Evolutionary conservation across 208 protist genomes (phyloP).

Genomic region (Leishmania tarentolae): DNA sequence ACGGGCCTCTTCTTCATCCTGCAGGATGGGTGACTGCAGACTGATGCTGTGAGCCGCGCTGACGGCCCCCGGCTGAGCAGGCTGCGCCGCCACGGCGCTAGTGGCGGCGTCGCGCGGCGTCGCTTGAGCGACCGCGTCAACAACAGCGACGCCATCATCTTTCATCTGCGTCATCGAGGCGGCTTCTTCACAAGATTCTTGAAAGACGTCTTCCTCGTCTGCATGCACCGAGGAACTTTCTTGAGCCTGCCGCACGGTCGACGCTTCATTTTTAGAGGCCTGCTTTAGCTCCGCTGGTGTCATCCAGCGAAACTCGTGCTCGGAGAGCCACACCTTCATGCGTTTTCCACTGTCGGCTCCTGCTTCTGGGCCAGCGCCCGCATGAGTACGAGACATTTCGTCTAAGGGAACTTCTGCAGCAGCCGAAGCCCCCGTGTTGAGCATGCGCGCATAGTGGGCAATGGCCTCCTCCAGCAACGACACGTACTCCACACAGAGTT

Average conservation of each 20-base stretch:
- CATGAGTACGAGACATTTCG: background rate
- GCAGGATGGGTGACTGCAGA: constrained; percentile 59
- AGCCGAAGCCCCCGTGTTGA: constrained; percentile 30
- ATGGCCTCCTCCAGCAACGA: constrained; percentile 55
- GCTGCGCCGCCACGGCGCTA: constrained; percentile 18
- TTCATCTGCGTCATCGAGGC: background rate
- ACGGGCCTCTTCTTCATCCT: constrained; percentile 55
- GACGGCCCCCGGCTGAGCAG: constrained; percentile 19
- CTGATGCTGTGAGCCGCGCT: constrained; percentile 30
- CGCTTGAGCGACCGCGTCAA: background rate
- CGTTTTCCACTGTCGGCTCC: background rate
- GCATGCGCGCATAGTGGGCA: constrained; percentile 34
- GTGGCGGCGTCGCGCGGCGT: constrained; percentile 1
- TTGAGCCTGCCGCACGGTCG: background rate
- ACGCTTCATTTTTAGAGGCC: constrained; percentile 7
- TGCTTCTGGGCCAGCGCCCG: background rate
- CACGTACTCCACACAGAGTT: constrained; percentile 75
- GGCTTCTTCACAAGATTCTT: background rate
- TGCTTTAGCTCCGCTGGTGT: constrained; percentile 38
- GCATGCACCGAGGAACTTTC: constrained; percentile 1
- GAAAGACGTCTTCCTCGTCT: constrained; percentile 11
- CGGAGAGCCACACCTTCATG: constrained; percentile 62
- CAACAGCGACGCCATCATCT: too few relatives aligned
- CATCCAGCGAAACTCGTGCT: constrained; percentile 61
- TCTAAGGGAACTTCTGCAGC: constrained; percentile 18